Conservation (phyloP, 805 yeast species). For the Lipomyces kockii region DNA sequence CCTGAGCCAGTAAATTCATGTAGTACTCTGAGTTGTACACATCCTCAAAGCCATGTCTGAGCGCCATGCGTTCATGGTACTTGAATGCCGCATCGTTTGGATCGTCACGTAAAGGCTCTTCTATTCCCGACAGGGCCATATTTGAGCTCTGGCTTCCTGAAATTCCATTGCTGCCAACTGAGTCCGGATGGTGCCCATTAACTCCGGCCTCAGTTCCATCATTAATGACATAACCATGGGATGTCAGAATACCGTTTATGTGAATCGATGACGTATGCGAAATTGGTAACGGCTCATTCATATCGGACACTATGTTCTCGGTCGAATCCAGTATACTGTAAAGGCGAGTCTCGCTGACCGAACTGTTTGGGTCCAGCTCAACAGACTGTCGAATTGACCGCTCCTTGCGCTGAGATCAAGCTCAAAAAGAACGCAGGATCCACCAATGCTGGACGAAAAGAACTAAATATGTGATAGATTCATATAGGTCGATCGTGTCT, state of each 20-base stretch:
- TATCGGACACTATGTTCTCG: neutral
- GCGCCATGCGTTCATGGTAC: slow-evolving; percentile 35
- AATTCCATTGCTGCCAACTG: slow-evolving; percentile 5
- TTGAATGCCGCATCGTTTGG: slow-evolving; percentile 38
- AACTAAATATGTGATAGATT: neutral
- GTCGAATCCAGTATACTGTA: neutral
- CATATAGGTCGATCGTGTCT: neutral
- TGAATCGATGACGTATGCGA: slow-evolving; percentile 28
- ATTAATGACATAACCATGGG: slow-evolving; percentile 33
- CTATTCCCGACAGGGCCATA: slow-evolving; percentile 15
- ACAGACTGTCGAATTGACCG: neutral
- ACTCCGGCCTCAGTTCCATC: slow-evolving; percentile 5
- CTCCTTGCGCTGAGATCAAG: neutral
- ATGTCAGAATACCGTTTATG: slow-evolving; percentile 30
- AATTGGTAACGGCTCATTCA: neutral
- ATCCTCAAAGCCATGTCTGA: slow-evolving; percentile 63
- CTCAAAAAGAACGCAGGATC: neutral
- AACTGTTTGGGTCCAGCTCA: neutral
- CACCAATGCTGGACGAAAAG: neutral
- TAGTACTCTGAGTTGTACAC: slow-evolving; percentile 60
- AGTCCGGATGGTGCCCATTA: slow-evolving; percentile 12
- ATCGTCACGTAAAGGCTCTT: slow-evolving; percentile 27
- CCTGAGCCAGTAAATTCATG: slow-evolving; percentile 53
- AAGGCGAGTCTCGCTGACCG: neutral
- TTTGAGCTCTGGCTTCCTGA: slow-evolving; percentile 15